Evolutionary conservation across 2,329 filamentous ascomycete genomes (phyloP), one percentile per base, ranked within the genome.

Genomic region (Ilyonectria robusta): DNA sequence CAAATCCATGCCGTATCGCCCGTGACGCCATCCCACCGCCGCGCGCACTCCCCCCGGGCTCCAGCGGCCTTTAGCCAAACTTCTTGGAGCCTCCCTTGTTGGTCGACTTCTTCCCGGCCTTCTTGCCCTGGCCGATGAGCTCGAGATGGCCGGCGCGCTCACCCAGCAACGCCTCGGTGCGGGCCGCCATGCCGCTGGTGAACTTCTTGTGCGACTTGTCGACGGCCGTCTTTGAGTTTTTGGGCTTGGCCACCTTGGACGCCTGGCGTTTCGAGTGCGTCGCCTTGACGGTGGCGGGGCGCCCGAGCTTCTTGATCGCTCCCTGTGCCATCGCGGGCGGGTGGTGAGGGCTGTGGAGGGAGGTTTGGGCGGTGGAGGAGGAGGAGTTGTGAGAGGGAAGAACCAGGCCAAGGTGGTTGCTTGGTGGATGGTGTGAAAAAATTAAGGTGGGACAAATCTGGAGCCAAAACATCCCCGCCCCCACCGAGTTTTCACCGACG

Each of bases 141-240:
- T 90, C 88, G 26, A 90, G 78, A 66, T 90, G 88, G 0, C 88
- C 87, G 6, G 86, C 88, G 9, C 88, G 81, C 81, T 89, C 86
- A 66, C 87, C 87, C 46, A 90, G 82, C 75, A 90, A 81, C 68
- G 83, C 81, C 82, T 90, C 88, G 35, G 88, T 90, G 80, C 84
- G 83, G 65, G 81, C 82, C 48, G 82, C 83, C 75, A 90, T 81
- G 53, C 87, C 87, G 4, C 85, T 83, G 13, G 86, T 84, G 76
- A 86, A 86, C 78, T 88, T 88, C 74, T 84, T 84, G 80, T 85
- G 84, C 71, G 84, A 73, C 81, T 86, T 88, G 80, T 88, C 86
- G 72, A 85, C 81, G 72, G 80, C 82, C 37, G 78, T 72, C 78
- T 83, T 85, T 53, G 62, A 72, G 70, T 81, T 84, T 72, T 86